These are phyloP conservation scores for Paecilomyces variotii DNA, from an alignment of 2,329 filamentous ascomycete species.

Conservation along the genomic window DNA sequence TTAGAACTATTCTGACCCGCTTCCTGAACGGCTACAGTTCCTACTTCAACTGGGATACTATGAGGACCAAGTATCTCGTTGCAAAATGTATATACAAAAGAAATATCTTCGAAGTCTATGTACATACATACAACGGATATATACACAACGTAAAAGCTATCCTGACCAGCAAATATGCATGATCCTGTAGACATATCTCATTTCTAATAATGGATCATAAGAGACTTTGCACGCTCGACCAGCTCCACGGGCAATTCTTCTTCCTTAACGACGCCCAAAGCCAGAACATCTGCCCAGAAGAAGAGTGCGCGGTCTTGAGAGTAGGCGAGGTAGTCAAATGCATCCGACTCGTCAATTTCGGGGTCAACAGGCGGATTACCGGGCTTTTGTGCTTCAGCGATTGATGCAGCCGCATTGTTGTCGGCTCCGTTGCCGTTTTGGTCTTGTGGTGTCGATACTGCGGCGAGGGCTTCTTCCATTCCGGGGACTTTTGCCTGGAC, in stretches of 20 bases:
- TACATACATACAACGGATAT: neutral
- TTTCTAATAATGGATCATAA: constrained; percentile 54
- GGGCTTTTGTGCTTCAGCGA: constrained; percentile 8
- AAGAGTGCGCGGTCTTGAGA: constrained; percentile 85
- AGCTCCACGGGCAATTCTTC: constrained; percentile 71
- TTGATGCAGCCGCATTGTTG: neutral
- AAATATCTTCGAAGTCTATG: no score
- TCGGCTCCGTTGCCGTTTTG: constrained; percentile 11
- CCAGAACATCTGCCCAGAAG: constrained; percentile 86
- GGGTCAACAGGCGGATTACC: constrained; percentile 31
- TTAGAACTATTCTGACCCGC: no score
- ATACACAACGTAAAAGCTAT: neutral
- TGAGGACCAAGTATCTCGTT: no score
- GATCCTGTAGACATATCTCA: constrained; percentile 7
- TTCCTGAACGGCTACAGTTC: no score
- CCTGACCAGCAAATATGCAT: neutral
- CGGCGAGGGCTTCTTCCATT: constrained; percentile 43
- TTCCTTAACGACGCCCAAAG: constrained; percentile 62
- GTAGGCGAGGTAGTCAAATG: constrained; percentile 90
- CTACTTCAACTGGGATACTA: no score
- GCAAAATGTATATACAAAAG: no score
- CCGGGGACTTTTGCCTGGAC: constrained; percentile 85
- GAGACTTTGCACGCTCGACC: constrained; percentile 52
- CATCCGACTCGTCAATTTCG: constrained; percentile 53
- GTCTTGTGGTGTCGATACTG: constrained; percentile 7